These are phyloP conservation scores for Camelina neglecta DNA, from an alignment of 345 rosid species.

Conservation along the genomic window DNA sequence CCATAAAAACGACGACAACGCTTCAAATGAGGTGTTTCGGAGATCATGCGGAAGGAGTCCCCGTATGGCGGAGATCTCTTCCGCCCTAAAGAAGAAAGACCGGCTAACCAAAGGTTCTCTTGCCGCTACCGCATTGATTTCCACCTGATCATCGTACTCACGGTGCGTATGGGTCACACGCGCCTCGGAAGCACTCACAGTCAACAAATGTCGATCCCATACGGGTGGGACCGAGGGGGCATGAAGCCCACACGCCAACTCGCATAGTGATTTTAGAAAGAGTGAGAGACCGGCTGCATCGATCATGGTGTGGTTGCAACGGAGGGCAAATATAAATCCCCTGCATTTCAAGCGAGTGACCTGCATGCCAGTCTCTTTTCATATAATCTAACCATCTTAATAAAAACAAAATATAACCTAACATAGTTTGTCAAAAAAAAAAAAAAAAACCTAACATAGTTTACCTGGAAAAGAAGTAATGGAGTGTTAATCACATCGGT, in stretches of 20 bases:
- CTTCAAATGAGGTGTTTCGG: conserved; percentile 47
- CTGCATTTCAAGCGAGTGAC: conserved; percentile 56
- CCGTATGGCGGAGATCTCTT: conserved; percentile 50
- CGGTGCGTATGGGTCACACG: conserved; percentile 51
- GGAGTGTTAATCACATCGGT: conserved; percentile 50
- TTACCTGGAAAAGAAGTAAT: conserved; percentile 56
- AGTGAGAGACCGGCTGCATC: conserved; percentile 56
- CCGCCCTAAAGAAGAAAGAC: conserved; percentile 58
- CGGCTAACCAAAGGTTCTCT: conserved; percentile 45
- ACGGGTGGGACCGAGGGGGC: conserved; percentile 51
- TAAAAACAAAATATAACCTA: background rate
- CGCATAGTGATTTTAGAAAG: conserved; percentile 52
- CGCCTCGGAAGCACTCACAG: conserved; percentile 43
- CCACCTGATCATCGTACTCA: conserved; percentile 53
- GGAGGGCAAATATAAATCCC: conserved; percentile 54
- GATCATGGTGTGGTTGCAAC: conserved; percentile 55
- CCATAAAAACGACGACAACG: conserved; percentile 61
- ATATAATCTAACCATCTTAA: no score
- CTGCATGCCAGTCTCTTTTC: conserved; percentile 15
- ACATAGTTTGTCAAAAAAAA: no score
- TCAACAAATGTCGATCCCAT: conserved; percentile 56
- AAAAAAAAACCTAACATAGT: background rate
- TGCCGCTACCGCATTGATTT: conserved; percentile 28
- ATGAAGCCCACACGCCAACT: conserved; percentile 48
- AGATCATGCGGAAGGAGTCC: conserved; percentile 48